Base-by-base conservation (phyloP, 2,329 filamentous ascomycete species). In the Trichoderma atrobrunneum region DNA sequence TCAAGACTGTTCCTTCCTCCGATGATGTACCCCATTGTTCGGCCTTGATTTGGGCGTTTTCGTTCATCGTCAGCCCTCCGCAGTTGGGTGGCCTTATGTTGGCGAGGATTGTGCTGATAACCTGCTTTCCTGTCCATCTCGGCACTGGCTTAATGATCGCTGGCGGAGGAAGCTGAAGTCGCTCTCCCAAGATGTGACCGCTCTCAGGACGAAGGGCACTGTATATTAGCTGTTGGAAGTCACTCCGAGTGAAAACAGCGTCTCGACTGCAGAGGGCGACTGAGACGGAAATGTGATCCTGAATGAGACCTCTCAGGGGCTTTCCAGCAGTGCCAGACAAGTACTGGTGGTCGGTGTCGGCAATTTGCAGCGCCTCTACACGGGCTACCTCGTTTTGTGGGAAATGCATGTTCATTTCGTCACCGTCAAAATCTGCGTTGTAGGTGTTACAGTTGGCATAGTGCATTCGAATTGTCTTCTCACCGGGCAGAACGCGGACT, bases 381-480 rank as follows among this genome's bases (percentile, higher is more conserved):
- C 96, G 89, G 18, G 96, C 96, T 75, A 98, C 87, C 80, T 98
- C 97, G 76, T 97, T 98, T 78, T 99, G 96, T 1, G 96, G 96
- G 79, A 99, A 98, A 83, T 99, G 96, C 95, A 99, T 97, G 81
- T 99, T 99, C 96, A 99, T 99, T 82, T 99, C 96, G 80, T 99
- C 96, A 81, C 96, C 96, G 79, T 99, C 97, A 79, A 99, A 99
- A 87, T 99, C 96, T 36, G 96, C 96, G 78, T 99, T 99, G 86
- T 99, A 99, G 0, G 96, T 98, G 79, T 99, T 99, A 82, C 96
- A 98, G 81, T 99, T 99, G 78, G 96, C 95, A 83, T 99, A 99
- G 85, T 99, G 96, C 95, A 99, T 98, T 76, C 96, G 94, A 80
- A 99, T 95, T 0, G 96, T 98, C 84, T 97, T 97, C 81, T 99